Conservation (phyloP, 2,329 filamentous ascomycete species). For the Leptographium lundbergii region DNA sequence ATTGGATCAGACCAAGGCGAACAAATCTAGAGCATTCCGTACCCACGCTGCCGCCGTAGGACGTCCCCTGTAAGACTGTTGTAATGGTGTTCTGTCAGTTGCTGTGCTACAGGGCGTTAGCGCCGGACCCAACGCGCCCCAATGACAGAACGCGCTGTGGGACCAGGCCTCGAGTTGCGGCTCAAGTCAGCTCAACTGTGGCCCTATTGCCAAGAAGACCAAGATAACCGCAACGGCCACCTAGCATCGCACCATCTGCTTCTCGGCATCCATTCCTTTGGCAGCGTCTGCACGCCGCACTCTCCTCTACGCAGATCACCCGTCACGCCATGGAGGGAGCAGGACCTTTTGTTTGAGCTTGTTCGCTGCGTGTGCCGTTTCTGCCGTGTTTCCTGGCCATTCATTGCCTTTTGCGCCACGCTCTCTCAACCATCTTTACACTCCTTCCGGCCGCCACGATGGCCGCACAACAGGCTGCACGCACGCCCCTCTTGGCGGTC, state of each 20-base stretch:
- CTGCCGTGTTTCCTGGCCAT: too few relatives aligned
- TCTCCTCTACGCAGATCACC: not conserved
- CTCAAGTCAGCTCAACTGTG: not conserved
- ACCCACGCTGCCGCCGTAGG: too few relatives aligned
- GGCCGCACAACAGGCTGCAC: not conserved
- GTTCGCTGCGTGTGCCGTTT: not conserved
- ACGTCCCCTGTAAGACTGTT: not conserved
- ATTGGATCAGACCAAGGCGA: too few relatives aligned
- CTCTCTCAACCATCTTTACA: not conserved
- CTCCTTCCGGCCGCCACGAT: not conserved
- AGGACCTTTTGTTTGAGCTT: not conserved
- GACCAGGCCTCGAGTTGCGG: not conserved
- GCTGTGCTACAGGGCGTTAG: not conserved
- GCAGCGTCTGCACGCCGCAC: not conserved
- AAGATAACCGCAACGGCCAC: not conserved
- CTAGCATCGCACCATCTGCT: not conserved
- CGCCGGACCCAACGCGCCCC: not conserved
- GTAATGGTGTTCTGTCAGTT: not conserved
- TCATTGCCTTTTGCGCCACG: not conserved
- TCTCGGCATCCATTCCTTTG: not conserved
- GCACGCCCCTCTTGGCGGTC: slow-evolving; percentile 13
- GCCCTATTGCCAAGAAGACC: not conserved
- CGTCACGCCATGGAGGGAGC: not conserved
- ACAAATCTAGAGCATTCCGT: too few relatives aligned
- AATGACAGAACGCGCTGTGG: not conserved